Percentiles rank a stretch among this genome's conserved stretches.
Conservation (phyloP, 2,329 filamentous ascomycete genomes). For the Aspergillus carbonarius region DNA sequence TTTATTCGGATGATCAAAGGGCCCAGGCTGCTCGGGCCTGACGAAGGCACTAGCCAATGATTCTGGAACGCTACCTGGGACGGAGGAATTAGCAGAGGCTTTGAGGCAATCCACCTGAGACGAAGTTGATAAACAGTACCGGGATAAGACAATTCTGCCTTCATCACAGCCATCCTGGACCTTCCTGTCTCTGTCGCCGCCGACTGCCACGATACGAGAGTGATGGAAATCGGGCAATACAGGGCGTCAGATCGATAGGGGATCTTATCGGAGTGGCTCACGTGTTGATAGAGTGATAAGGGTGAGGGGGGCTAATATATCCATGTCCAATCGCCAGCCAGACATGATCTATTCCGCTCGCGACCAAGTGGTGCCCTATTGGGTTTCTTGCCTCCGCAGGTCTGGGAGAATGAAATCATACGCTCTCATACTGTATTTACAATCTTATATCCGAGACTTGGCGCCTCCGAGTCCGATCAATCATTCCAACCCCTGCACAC, state of each 20-base stretch:
- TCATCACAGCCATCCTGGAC: constrained; percentile 18
- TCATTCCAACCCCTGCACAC: no score
- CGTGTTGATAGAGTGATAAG: constrained; percentile 22
- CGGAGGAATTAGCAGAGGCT: constrained; percentile 2
- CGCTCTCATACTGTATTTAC: no score
- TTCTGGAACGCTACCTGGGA: constrained; percentile 24
- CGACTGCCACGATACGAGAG: constrained; percentile 2
- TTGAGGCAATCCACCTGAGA: neutral
- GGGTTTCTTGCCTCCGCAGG: no score
- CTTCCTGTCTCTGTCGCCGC: neutral
- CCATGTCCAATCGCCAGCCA: neutral
- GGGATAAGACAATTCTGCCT: constrained; percentile 12
- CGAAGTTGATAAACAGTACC: constrained; percentile 6
- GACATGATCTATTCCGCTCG: no score
- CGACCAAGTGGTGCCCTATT: no score
- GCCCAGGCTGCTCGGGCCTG: constrained; percentile 13
- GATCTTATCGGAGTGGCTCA: constrained; percentile 17
- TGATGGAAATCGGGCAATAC: neutral
- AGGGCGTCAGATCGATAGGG: neutral
- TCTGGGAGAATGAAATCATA: no score
- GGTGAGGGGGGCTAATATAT: no score
- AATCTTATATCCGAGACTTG: no score
- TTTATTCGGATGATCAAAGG: constrained; percentile 28
- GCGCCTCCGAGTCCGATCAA: no score
- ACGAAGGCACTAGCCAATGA: constrained; percentile 25